phyloP scores from a whole-genome alignment of 2,329 filamentous ascomycete genomes.

The Eutypa lata region DNA sequence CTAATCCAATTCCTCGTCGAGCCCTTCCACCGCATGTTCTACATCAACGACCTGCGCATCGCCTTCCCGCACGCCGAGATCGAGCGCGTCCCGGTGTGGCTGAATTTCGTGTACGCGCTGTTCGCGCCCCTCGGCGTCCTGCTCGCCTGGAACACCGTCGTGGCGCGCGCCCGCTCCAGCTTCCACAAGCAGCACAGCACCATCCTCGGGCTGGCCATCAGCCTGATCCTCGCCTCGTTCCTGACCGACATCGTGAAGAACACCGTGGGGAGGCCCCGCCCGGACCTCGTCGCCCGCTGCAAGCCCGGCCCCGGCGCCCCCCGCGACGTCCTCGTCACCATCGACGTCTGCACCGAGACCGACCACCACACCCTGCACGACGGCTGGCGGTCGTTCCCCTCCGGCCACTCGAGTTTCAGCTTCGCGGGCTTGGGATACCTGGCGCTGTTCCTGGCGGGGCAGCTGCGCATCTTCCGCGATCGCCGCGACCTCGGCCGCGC shows the following conservation, averaged over 20 bases:
- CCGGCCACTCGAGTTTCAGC: conserved; percentile 74
- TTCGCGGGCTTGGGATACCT: conserved; percentile 78
- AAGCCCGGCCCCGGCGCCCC: conserved; percentile 58
- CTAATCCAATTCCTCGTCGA: conserved; percentile 67
- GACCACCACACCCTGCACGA: conserved; percentile 70
- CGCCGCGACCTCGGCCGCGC: conserved; percentile 53
- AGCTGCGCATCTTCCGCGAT: conserved; percentile 55
- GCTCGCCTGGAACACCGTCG: conserved; percentile 59
- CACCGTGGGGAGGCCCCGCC: conserved; percentile 70
- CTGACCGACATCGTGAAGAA: conserved; percentile 93
- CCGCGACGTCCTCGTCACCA: conserved; percentile 53
- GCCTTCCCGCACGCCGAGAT: conserved; percentile 81
- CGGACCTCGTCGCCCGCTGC: conserved; percentile 70
- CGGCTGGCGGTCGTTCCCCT: conserved; percentile 81
- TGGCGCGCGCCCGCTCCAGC: conserved; percentile 52
- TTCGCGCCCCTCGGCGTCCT: conserved; percentile 68
- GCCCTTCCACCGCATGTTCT: conserved; percentile 95
- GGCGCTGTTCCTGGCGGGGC: conserved; percentile 66
- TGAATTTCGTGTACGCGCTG: conserved; percentile 78
- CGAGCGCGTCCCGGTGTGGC: conserved; percentile 77
- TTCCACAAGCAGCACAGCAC: conserved; percentile 82
- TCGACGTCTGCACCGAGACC: conserved; percentile 70
- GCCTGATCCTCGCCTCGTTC: conserved; percentile 73
- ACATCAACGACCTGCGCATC: conserved; percentile 77
- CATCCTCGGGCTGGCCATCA: conserved; percentile 75